Evolutionary conservation across 2,329 filamentous ascomycete genomes (phyloP).

Genomic region (Tolypocladium tropicale): DNA sequence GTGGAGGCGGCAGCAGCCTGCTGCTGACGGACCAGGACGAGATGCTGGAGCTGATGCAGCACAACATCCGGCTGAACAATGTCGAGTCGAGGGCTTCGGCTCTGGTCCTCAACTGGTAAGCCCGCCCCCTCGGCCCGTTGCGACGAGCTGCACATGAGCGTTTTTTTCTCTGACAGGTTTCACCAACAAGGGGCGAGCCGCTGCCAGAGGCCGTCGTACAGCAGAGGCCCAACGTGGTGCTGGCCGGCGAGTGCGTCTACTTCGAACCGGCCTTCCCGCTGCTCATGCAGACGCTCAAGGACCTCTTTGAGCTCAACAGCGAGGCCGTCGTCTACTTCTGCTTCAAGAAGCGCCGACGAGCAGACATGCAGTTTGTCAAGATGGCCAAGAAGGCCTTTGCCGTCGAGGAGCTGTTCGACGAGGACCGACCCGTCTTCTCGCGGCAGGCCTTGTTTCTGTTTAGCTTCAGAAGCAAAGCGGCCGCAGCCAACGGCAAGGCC

Average conservation of each 20-base stretch:
- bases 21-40: slow-evolving; percentile 79
- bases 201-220: slow-evolving; percentile 41
- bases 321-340: slow-evolving; percentile 64
- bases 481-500: neutral
- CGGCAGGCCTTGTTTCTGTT: slow-evolving; percentile 52
- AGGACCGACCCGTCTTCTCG: slow-evolving; percentile 46
- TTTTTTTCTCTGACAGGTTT: slow-evolving; percentile 1
- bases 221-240: slow-evolving; percentile 63
- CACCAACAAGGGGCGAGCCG: slow-evolving; percentile 47
- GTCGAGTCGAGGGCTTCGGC: slow-evolving; percentile 55
- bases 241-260: slow-evolving; percentile 97
- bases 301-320: slow-evolving; percentile 64
- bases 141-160: neutral
- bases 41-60: slow-evolving; percentile 78
- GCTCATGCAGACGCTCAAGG: slow-evolving; percentile 65
- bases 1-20: slow-evolving; percentile 42
- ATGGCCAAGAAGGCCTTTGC: slow-evolving; percentile 56
- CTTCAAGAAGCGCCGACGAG: slow-evolving; percentile 85
- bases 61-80: slow-evolving; percentile 76
- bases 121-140: neutral
- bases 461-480: slow-evolving; percentile 32
- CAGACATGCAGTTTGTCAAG: slow-evolving; percentile 66
- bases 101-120: slow-evolving; percentile 69
- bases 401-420: slow-evolving; percentile 52
- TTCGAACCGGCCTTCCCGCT: slow-evolving; percentile 93